Evolutionary conservation across 2,329 filamentous ascomycete genomes (phyloP).

Genomic region (Verticillium klebahnii): DNA sequence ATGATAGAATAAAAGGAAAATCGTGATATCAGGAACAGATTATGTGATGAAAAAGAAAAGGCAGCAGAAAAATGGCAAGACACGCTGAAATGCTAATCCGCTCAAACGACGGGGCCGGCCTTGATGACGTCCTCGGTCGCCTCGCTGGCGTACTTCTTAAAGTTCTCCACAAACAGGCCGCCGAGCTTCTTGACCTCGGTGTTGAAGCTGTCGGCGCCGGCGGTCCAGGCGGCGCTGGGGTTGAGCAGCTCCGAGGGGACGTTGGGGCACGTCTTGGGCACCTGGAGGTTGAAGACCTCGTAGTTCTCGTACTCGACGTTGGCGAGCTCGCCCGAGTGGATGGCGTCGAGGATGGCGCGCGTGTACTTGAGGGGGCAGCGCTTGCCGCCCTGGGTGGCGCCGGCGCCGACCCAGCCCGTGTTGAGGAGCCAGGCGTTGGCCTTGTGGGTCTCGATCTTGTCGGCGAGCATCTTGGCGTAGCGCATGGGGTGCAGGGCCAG

Average conservation of each 20-base stretch:
- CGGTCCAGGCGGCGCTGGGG: conserved; percentile 88
- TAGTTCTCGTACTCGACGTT: conserved; percentile 93
- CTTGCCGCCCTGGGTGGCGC: conserved; percentile 87
- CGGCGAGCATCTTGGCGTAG: conserved; percentile 96
- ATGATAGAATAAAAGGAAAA: not conserved
- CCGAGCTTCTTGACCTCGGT: conserved; percentile 88
- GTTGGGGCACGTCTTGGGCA: conserved; percentile 86
- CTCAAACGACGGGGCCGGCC: conserved; percentile 47
- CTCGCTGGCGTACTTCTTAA: conserved; percentile 87
- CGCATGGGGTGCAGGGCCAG: conserved; percentile 97
- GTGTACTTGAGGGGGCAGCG: conserved; percentile 98
- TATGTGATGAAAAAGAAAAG: not conserved
- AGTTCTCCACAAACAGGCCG: conserved; percentile 90
- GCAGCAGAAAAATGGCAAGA: conserved; percentile 2
- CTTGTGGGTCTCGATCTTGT: conserved; percentile 94
- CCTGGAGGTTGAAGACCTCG: conserved; percentile 91
- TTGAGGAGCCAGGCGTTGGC: conserved; percentile 98
- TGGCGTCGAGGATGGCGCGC: conserved; percentile 94
- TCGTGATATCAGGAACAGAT: conserved; percentile 2
- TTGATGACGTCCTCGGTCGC: conserved; percentile 76
- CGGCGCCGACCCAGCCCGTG: conserved; percentile 95
- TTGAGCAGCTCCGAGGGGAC: conserved; percentile 93
- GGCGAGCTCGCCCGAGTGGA: conserved; percentile 94
- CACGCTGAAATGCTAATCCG: conserved; percentile 1
- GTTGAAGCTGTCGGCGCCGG: conserved; percentile 75